phyloP scores from a whole-genome alignment of 2,329 filamentous ascomycete species.

The Penicillium brevicompactum region DNA sequence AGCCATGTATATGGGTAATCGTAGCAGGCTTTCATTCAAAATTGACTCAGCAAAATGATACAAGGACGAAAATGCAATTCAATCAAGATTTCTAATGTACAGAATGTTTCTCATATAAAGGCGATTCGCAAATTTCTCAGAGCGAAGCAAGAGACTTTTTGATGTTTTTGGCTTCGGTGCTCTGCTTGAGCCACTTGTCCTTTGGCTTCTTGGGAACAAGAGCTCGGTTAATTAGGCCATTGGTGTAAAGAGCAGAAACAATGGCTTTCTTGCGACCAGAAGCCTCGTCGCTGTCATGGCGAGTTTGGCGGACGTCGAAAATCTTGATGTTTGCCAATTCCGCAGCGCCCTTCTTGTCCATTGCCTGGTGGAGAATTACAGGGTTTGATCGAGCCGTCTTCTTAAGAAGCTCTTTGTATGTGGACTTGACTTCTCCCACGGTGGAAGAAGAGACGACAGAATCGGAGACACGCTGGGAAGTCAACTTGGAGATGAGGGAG shows the following conservation, averaged over 20 bases:
- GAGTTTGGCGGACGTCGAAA: constrained; percentile 64
- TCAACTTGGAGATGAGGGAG: constrained; percentile 80
- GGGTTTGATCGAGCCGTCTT: constrained; percentile 40
- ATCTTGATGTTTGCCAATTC: constrained; percentile 69
- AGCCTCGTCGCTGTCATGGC: constrained; percentile 70
- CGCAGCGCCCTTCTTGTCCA: constrained; percentile 53
- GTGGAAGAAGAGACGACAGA: constrained; percentile 62
- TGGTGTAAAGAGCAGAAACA: constrained; percentile 66
- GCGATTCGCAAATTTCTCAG: constrained; percentile 2
- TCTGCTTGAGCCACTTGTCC: constrained; percentile 6
- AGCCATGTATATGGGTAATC: neutral
- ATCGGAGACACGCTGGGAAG: constrained; percentile 76
- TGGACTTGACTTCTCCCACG: constrained; percentile 55
- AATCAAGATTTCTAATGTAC: constrained; percentile 27
- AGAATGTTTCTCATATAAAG: constrained; percentile 21
- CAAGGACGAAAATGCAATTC: constrained; percentile 11
- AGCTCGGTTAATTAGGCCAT: constrained; percentile 58
- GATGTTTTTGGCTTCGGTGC: neutral
- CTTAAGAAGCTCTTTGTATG: constrained; percentile 8
- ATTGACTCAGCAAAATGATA: neutral
- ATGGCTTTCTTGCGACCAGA: constrained; percentile 80
- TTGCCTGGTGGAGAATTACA: constrained; percentile 51
- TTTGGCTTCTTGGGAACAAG: neutral
- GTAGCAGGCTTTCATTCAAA: neutral
- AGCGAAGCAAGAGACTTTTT: neutral